Conservation (phyloP, 257 asterid species). For the Forsythia viridissima region DNA sequence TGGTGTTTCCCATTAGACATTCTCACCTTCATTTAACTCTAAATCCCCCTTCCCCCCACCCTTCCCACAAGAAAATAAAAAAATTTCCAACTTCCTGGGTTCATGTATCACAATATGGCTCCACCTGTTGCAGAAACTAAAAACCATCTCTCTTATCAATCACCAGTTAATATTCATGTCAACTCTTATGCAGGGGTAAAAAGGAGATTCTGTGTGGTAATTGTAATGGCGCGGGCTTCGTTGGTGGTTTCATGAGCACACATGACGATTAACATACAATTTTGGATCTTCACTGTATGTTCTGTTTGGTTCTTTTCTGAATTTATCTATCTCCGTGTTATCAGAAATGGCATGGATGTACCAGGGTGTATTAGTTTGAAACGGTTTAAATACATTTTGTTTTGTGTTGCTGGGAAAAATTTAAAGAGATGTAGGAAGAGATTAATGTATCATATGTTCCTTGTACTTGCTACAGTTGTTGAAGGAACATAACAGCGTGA, state of each 20-base stretch:
- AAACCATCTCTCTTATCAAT: background rate
- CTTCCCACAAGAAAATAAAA: background rate
- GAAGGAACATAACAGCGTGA: background rate
- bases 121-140: background rate
- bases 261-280: slow-evolving; percentile 40
- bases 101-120: background rate
- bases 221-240: slow-evolving; percentile 92
- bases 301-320: background rate
- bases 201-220: slow-evolving; percentile 76
- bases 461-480: background rate
- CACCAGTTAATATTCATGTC: background rate
- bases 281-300: background rate
- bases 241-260: slow-evolving; percentile 92
- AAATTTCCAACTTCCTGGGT: background rate
- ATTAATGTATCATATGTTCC: background rate
- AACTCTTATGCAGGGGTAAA: slow-evolving; percentile 61
- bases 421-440: background rate
- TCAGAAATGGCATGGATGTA: slow-evolving; percentile 18
- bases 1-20: background rate
- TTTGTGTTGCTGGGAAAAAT: background rate
- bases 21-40: background rate
- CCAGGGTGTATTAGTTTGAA: slow-evolving; percentile 6
- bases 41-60: background rate
- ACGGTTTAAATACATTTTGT: background rate
- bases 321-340: slow-evolving; percentile 21